Base-by-base conservation (phyloP, 2,329 filamentous ascomycete species). In the Xylaria sp. region DNA sequence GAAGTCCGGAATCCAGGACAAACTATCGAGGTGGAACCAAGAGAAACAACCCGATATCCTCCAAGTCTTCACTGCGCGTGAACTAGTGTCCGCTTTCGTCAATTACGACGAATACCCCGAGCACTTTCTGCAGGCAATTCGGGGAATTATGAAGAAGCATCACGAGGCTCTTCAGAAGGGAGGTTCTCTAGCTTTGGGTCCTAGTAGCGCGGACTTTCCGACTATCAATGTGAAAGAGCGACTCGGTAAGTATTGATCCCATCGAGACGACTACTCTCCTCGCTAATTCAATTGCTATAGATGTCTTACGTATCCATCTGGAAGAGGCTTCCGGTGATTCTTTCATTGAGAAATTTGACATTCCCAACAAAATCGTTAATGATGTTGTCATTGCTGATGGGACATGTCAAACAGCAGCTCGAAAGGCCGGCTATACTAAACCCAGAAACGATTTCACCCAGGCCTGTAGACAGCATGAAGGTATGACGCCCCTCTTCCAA, bases 321-420 rank as follows among this genome's bases (percentile, higher is more conserved):
- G 14, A 37, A 6, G 60, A 46, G 12, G 11, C 23, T 1, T 4
- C 23, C 1, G 40, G 38, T 7, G 64, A 65, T 40, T 37, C 55
- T 14, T 66, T 66, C 37, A 60, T 61, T 57, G 63, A 60, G 8
- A 63, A 65, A 17, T 49, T 59, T 14, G 55, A 59, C 2, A 57
- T 61, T 14, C 43, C 47, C 6, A 60, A 52, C 19, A 65, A 28
- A 35, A 52, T 67, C 2, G 43, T 69, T n/a, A 66, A 68, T 15
- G 60, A 59, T 1, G 63, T 68, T n/a, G 60, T 68, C 15, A 67
- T 73, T 40, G 70, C 54, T 11, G 66, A 73, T 42, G 69, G 69
- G 15, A 60, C 68, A 11, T 70, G 67, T 3, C 35, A 43, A 57
- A 60, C 63, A 14, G 64, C 67, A 14, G 47, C 62, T 4, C 50